Percentiles rank a stretch among this genome's conserved stretches.
Conservation (phyloP, 2,329 filamentous ascomycete species). For the Dothideomycetes sp. region DNA sequence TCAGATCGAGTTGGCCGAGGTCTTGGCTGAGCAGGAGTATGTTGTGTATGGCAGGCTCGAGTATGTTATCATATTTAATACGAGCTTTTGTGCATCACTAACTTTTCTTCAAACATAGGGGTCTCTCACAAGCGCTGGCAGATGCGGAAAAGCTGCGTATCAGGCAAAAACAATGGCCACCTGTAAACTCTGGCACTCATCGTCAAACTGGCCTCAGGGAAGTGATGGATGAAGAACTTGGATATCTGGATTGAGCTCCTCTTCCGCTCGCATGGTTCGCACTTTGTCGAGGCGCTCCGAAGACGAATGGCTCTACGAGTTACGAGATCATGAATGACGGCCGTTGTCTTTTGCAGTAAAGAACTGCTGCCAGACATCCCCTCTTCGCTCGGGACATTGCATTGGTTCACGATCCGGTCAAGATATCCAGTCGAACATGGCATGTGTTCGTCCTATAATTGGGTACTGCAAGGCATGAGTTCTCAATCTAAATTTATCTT, state of each 20-base stretch:
- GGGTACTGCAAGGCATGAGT: too few species aligned
- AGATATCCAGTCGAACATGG: too few species aligned
- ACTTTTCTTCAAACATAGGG: conserved; percentile 28
- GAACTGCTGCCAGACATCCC: too few species aligned
- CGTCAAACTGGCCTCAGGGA: conserved; percentile 37
- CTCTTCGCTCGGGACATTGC: too few species aligned
- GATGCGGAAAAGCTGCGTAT: conserved; percentile 40
- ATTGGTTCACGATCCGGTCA: too few species aligned
- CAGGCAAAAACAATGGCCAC: conserved; percentile 41
- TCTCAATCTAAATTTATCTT: too few species aligned
- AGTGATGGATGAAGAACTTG: conserved; percentile 50
- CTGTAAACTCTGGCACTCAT: conserved; percentile 36
- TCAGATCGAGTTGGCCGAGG: conserved; percentile 74
- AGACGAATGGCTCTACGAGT: too few species aligned
- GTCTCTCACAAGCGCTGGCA: conserved; percentile 38
- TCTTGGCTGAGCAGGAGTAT: conserved; percentile 66
- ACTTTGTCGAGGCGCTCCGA: too few species aligned
- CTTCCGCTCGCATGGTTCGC: too few species aligned
- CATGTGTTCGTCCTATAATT: too few species aligned
- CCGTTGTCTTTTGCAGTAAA: too few species aligned
- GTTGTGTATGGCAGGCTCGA: conserved; percentile 60
- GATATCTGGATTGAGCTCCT: conserved; percentile 40
- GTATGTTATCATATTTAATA: conserved; percentile 37
- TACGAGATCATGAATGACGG: too few species aligned
- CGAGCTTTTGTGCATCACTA: background rate